Evolutionary conservation across 108 stramenopile genomes (phyloP), one percentile per base, ranked within the genome.

Genomic region (Cyclotella sp.): DNA sequence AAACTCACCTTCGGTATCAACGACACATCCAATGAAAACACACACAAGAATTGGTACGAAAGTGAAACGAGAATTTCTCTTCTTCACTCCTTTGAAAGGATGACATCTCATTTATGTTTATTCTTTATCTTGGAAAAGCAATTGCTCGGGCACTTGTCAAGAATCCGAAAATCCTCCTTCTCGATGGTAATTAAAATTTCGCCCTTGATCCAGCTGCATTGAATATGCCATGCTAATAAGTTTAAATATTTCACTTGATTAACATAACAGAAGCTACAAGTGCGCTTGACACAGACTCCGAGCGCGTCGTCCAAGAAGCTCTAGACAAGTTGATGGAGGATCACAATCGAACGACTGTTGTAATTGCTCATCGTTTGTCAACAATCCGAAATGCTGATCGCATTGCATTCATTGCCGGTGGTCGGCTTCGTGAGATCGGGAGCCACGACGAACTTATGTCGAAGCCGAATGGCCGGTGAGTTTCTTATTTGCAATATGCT

Each of bases 141-240:
- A 98, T 98, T 70, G 95, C 97, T 11, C 68, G 97, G n/a, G 97
- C 96, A 34, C 72, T 98, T 41, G 82, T 95, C 15, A 88, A 88
- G 71, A 85, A 89, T 58, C 94, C 96, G 15, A 80, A 85, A 52
- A 53, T 98, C n/a, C 82, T 98, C 0, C 79, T 98, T 9, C 84
- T 98, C 9, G 97, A 97, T 70, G 47, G 40, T 41, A 49, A 30
- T 18, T 59, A 16, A 18, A 19, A 10, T 8, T 27, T 51, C 21
- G 2, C 16, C 27, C 14, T 1, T 24, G 0, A 55, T 14, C 26
- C 14, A 21, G 44, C 1, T 19, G 18, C 49, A 8, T 18, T 1
- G 19, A 15, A 24, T 29, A 12, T 21, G 26, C 75, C 9, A n/a
- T 34, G 2, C 34, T 34, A 34, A 66, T 28, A 46, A 58, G 68